These are phyloP conservation scores for Microdochium paspali DNA, from an alignment of 2,329 filamentous ascomycete genomes.

Conservation along the genomic window DNA sequence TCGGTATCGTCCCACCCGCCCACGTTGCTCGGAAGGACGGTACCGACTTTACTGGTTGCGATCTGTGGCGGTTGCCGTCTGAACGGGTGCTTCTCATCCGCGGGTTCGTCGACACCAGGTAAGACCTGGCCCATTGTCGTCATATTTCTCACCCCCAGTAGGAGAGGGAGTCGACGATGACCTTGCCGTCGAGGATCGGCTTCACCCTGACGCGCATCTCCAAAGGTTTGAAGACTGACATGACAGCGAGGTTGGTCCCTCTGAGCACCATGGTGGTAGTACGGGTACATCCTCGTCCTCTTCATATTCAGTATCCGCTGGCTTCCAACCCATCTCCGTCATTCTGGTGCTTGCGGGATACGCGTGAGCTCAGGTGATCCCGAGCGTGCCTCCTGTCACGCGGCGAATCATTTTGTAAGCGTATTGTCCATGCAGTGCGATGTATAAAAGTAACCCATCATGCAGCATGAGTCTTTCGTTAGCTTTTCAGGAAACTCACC, in stretches of 20 bases:
- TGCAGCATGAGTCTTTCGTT: too few relatives aligned
- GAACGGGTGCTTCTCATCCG: too few relatives aligned
- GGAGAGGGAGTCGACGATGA: too few relatives aligned
- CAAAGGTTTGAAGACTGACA: conserved; percentile 21
- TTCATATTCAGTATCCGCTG: too few relatives aligned
- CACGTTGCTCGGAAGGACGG: background rate
- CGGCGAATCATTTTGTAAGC: background rate
- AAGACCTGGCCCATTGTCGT: background rate
- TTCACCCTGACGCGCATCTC: background rate
- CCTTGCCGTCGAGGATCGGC: background rate
- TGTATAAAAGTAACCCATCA: conserved; percentile 2
- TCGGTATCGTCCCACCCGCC: background rate
- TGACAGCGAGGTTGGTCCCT: conserved; percentile 29
- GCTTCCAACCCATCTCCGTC: conserved; percentile 19
- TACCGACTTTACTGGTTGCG: background rate
- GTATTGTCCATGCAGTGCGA: background rate
- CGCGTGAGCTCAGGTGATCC: conserved; percentile 33
- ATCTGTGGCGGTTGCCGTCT: too few relatives aligned
- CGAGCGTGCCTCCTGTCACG: conserved; percentile 28
- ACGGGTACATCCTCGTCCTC: conserved; percentile 8
- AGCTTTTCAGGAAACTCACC: conserved; percentile 20
- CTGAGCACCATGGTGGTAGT: conserved; percentile 27
- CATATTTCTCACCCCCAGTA: too few relatives aligned
- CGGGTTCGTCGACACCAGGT: too few relatives aligned
- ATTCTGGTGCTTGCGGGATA: conserved; percentile 22